A percentile compares a stretch with the other conserved stretches of the same genome.
Conservation (phyloP, 192 early-diverging fungal species). For the Coemansia sp. region DNA sequence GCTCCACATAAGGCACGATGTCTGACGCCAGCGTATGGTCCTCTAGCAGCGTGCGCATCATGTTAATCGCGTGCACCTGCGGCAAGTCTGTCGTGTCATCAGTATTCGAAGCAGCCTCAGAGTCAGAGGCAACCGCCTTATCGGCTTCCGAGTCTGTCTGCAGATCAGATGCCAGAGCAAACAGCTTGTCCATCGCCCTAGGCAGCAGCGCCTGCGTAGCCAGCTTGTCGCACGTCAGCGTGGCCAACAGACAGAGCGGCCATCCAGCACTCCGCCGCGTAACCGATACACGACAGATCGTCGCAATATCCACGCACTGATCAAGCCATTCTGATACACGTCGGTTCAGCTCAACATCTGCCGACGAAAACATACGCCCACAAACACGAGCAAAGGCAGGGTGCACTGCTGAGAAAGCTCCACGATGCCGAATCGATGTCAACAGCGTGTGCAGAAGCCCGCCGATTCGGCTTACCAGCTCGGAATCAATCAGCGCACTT, state of each 20-base stretch:
- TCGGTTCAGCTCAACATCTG: slow-evolving; percentile 49
- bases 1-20: slow-evolving; percentile 71
- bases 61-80: slow-evolving; percentile 92
- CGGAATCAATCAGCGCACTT: background rate
- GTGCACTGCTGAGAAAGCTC: slow-evolving; percentile 88
- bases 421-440: slow-evolving; percentile 83
- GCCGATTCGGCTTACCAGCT: slow-evolving; percentile 43
- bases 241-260: slow-evolving; percentile 82
- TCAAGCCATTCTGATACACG: slow-evolving; percentile 74
- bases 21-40: slow-evolving; percentile 75
- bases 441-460: slow-evolving; percentile 54
- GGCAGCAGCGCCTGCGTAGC: slow-evolving; percentile 60
- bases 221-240: slow-evolving; percentile 67
- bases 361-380: slow-evolving; percentile 61
- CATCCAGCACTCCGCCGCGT: slow-evolving; percentile 90
- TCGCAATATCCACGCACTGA: slow-evolving; percentile 71
- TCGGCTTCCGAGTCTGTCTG: slow-evolving; percentile 5
- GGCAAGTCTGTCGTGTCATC: slow-evolving; percentile 77
- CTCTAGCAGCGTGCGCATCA: slow-evolving; percentile 77
- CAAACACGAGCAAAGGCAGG: slow-evolving; percentile 73
- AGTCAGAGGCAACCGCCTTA: background rate
- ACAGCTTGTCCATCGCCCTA: slow-evolving; percentile 64
- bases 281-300: slow-evolving; percentile 74
- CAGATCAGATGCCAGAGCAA: slow-evolving; percentile 56
- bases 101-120: slow-evolving; percentile 1